A percentile compares a stretch with the other conserved stretches of the same genome.
These are phyloP conservation scores for Linum trigynum DNA, from an alignment of 345 rosid species.

Conservation along the genomic window DNA sequence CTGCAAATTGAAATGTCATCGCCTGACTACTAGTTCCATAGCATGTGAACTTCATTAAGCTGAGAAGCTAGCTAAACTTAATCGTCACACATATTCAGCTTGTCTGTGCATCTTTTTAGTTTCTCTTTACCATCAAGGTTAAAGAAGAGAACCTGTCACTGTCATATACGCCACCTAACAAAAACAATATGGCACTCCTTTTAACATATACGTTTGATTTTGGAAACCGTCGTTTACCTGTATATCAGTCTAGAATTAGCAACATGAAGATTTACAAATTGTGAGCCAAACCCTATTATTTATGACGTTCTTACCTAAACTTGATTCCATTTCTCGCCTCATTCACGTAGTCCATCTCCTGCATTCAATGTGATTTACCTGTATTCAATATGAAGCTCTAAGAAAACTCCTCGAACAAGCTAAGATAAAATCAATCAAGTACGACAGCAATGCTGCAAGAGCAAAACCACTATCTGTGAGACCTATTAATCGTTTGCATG, in stretches of 20 bases:
- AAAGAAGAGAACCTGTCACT: too few relatives aligned
- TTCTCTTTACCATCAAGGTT: too few relatives aligned
- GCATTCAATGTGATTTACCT: conserved; percentile 98
- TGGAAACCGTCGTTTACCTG: not conserved
- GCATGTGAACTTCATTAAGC: not conserved
- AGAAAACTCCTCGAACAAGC: conserved; percentile 48
- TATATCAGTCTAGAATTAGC: not conserved
- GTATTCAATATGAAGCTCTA: conserved; percentile 95
- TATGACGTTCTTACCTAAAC: conserved; percentile 56
- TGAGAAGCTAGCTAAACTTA: too few relatives aligned
- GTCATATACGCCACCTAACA: too few relatives aligned
- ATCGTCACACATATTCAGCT: too few relatives aligned
- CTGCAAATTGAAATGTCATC: not conserved
- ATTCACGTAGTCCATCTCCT: conserved; percentile 94
- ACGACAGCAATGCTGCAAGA: not conserved
- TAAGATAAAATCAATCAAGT: not conserved
- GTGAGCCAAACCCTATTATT: not conserved
- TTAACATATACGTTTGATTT: too few relatives aligned
- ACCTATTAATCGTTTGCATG: not conserved
- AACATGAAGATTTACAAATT: not conserved
- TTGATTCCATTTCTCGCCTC: conserved; percentile 83
- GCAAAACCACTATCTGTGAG: not conserved
- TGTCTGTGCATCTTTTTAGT: too few relatives aligned
- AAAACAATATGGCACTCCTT: too few relatives aligned
- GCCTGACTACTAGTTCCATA: not conserved